Conservation (phyloP, 1,139 yeast genomes). For the Yamadazyma atmosphaerica region DNA sequence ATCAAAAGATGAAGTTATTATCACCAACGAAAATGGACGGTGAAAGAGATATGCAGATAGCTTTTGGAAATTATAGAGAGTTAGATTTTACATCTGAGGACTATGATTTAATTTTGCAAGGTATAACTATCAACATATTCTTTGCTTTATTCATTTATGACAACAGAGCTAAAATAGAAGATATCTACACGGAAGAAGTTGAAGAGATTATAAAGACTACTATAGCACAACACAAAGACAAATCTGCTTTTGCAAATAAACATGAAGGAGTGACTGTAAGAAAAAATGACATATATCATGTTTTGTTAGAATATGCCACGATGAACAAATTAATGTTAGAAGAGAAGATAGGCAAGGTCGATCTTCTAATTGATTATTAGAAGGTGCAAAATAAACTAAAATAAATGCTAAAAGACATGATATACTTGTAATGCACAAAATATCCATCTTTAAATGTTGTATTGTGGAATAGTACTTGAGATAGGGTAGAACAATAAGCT, state of each 20-base stretch:
- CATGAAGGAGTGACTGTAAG: not conserved
- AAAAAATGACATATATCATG: not conserved
- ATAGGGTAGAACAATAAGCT: too few relatives aligned
- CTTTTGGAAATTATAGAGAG: not conserved
- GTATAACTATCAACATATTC: not conserved
- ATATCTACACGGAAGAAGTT: not conserved
- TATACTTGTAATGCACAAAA: too few relatives aligned
- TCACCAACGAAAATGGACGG: too few relatives aligned
- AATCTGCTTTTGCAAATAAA: not conserved
- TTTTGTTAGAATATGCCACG: not conserved
- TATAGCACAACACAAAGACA: not conserved
- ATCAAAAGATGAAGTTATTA: too few relatives aligned
- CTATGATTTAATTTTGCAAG: not conserved
- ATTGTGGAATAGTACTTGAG: not conserved
- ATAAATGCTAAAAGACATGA: too few relatives aligned
- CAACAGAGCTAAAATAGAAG: not conserved
- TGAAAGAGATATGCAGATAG: not conserved
- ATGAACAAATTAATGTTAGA: not conserved
- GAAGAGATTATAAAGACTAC: not conserved
- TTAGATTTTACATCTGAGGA: not conserved
- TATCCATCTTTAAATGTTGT: too few relatives aligned
- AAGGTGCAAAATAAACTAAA: not conserved
- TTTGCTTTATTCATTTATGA: not conserved
- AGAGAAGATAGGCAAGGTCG: not conserved
- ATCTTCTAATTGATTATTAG: not conserved